Evolutionary conservation across 2,329 filamentous ascomycete genomes (phyloP).

Genomic region (Paraconiothyrium sp.): DNA sequence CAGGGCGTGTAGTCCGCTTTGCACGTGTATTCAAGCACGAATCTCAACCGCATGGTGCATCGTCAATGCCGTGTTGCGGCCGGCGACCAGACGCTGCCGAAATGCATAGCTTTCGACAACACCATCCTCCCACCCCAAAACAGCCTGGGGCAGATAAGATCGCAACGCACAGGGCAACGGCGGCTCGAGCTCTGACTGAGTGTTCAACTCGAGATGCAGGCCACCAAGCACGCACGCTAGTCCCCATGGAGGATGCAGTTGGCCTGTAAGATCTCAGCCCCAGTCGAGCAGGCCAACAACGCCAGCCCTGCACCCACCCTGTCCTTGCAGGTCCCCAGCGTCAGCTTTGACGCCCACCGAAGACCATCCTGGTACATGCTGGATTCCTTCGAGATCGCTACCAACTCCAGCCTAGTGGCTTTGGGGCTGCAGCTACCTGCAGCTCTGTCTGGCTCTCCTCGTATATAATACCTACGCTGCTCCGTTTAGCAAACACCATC

Average conservation of each 20-base stretch:
- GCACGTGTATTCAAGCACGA: background rate
- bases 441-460: slow-evolving; percentile 27
- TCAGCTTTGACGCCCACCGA: slow-evolving; percentile 44
- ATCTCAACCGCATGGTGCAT: slow-evolving; percentile 1
- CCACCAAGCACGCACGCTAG: slow-evolving; percentile 30
- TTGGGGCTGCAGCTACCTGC: slow-evolving; percentile 26
- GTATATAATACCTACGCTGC: slow-evolving; percentile 44
- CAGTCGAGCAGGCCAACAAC: slow-evolving; percentile 37
- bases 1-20: background rate
- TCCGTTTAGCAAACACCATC: slow-evolving; percentile 27
- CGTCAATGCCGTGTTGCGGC: slow-evolving; percentile 2
- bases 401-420: slow-evolving; percentile 27
- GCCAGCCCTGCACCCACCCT: slow-evolving; percentile 42
- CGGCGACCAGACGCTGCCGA: slow-evolving; percentile 1
- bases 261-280: slow-evolving; percentile 49
- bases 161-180: slow-evolving; percentile 14
- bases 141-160: slow-evolving; percentile 19
- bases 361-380: slow-evolving; percentile 26
- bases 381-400: slow-evolving; percentile 36
- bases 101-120: background rate
- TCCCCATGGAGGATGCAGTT: slow-evolving; percentile 32
- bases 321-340: slow-evolving; percentile 36
- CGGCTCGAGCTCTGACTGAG: slow-evolving; percentile 28
- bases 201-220: slow-evolving; percentile 36
- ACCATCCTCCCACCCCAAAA: background rate